phyloP scores from a whole-genome alignment of 768 basidiomycete genomes.

The Lenzites betulinus region DNA sequence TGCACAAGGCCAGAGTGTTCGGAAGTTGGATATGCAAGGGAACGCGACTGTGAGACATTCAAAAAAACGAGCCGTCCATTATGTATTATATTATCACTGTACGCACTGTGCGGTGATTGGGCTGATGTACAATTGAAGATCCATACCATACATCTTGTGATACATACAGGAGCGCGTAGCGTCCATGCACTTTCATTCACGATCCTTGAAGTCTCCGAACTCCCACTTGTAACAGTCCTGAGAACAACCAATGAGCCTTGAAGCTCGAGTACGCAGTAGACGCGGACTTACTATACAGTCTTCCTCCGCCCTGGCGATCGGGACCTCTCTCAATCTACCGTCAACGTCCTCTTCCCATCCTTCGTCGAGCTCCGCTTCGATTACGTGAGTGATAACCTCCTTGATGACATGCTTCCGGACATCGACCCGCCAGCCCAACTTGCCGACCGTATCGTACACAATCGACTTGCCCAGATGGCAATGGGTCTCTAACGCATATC shows the following conservation, averaged over 20 bases:
- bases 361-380: constrained; percentile 48
- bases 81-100: too few species aligned
- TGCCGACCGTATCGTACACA: constrained; percentile 67
- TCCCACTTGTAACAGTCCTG: constrained; percentile 84
- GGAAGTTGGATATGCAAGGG: too few species aligned
- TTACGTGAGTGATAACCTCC: constrained; percentile 53
- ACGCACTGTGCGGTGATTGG: background rate
- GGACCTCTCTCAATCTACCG: constrained; percentile 51
- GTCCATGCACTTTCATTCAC: constrained; percentile 2
- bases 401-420: constrained; percentile 58
- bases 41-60: too few species aligned
- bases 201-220: constrained; percentile 52
- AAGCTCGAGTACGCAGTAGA: too few species aligned
- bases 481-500: constrained; percentile 63
- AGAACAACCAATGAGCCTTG: too few species aligned
- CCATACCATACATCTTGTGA: background rate
- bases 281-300: constrained; percentile 57
- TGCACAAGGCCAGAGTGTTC: too few species aligned
- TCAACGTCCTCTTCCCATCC: constrained; percentile 41
- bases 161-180: constrained; percentile 12
- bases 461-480: constrained; percentile 68
- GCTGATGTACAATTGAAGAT: background rate
- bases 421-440: constrained; percentile 61
- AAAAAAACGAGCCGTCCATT: too few species aligned
- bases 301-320: constrained; percentile 56